These are phyloP conservation scores for Elaphomyces granulatus DNA, from an alignment of 495 filamentous ascomycete genomes.

Conservation along the genomic window DNA sequence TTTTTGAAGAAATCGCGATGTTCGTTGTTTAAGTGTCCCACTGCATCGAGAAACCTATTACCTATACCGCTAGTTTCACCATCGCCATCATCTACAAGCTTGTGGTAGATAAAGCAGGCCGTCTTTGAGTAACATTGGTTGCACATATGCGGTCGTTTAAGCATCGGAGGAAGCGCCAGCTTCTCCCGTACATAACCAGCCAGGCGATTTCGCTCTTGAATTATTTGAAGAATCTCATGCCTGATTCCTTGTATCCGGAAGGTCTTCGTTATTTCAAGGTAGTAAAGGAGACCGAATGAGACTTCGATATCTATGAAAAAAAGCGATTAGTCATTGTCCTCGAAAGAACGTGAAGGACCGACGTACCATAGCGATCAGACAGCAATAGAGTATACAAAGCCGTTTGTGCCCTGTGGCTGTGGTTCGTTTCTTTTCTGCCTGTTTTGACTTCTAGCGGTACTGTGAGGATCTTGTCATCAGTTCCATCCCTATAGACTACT, in stretches of 20 bases:
- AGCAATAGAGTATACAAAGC: constrained; percentile 85
- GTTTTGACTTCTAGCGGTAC: constrained; percentile 95
- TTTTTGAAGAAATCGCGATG: constrained; percentile 80
- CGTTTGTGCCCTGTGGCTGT: constrained; percentile 80
- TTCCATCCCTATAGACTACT: constrained; percentile 58
- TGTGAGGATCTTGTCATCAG: constrained; percentile 50
- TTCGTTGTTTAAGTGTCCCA: constrained; percentile 52
- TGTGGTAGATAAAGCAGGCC: constrained; percentile 88
- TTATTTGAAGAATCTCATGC: constrained; percentile 83
- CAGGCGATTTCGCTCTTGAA: constrained; percentile 86
- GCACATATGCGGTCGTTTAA: constrained; percentile 62
- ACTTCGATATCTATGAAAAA: constrained; percentile 57
- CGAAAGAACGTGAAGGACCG: not conserved
- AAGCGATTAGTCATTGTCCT: constrained; percentile 8
- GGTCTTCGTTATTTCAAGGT: constrained; percentile 78
- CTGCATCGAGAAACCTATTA: constrained; percentile 59
- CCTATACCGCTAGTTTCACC: constrained; percentile 64
- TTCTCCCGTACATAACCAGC: constrained; percentile 72
- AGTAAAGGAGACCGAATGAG: constrained; percentile 80
- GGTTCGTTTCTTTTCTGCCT: constrained; percentile 59
- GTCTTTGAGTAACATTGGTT: constrained; percentile 74
- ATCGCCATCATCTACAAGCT: constrained; percentile 70
- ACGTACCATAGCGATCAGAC: constrained; percentile 75
- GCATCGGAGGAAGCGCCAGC: constrained; percentile 69
- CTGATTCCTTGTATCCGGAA: constrained; percentile 70